Evolutionary conservation across 2,329 filamentous ascomycete genomes (phyloP).

Genomic region (Trichoderma atroviride): DNA sequence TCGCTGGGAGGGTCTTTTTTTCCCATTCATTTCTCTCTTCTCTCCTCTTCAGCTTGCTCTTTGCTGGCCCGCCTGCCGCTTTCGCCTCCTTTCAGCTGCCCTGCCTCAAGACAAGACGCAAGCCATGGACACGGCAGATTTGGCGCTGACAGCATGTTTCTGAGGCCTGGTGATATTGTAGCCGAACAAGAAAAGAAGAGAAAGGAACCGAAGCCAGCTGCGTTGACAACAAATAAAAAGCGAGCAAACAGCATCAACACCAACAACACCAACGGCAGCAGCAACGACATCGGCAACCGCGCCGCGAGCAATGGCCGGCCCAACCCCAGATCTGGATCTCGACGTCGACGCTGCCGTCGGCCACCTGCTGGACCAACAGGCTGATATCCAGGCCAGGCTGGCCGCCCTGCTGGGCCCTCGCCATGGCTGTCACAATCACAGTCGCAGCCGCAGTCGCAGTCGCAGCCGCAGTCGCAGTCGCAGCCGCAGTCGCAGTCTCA

Average conservation of each 20-base stretch:
- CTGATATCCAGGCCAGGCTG: constrained; percentile 56
- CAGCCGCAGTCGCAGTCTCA: neutral
- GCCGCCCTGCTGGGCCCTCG: constrained; percentile 51
- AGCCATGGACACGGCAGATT: constrained; percentile 24
- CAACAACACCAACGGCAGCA: neutral
- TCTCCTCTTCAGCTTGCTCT: constrained; percentile 28
- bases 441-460: neutral
- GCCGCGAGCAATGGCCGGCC: constrained; percentile 19
- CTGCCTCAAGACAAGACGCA: constrained; percentile 21
- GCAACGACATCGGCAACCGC: neutral
- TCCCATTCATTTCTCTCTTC: constrained; percentile 27
- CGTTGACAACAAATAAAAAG: neutral
- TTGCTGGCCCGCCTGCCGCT: constrained; percentile 25
- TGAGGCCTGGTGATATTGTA: constrained; percentile 17
- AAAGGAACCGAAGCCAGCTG: neutral
- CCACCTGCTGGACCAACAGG: constrained; percentile 54
- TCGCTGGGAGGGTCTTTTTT: constrained; percentile 31
- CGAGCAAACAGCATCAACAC: neutral
- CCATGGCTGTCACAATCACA: constrained; percentile 41
- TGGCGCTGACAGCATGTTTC: constrained; percentile 22
- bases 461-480: constrained; percentile 42
- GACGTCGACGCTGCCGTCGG: constrained; percentile 32
- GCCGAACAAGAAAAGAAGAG: neutral
- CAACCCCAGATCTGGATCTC: constrained; percentile 8
- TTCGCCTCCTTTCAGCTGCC: constrained; percentile 17